Evolutionary conservation across 768 basidiomycete genomes (phyloP).

Genomic region (Leccinum barrowsii): DNA sequence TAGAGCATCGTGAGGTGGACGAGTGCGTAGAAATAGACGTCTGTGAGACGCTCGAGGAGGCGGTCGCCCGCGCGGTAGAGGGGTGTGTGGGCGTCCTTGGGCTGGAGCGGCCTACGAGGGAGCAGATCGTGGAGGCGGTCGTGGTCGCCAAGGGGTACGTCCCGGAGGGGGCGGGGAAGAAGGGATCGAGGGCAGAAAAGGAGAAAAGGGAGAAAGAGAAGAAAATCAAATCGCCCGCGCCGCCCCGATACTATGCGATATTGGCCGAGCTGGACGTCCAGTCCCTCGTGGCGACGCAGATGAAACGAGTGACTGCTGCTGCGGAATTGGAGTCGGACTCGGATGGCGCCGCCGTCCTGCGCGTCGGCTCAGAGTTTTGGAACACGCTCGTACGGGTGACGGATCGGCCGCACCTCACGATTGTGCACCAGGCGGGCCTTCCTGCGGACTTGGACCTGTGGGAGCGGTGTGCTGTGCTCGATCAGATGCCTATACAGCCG

Average conservation of each 20-base stretch:
- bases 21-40: slow-evolving; percentile 64
- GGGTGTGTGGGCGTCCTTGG: slow-evolving; percentile 55
- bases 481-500: slow-evolving; percentile 36
- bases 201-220: slow-evolving; percentile 17
- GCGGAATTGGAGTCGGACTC: neutral
- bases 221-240: slow-evolving; percentile 19
- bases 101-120: slow-evolving; percentile 48
- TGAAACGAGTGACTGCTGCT: slow-evolving; percentile 30
- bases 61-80: slow-evolving; percentile 56
- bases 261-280: slow-evolving; percentile 68
- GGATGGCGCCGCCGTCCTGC: slow-evolving; percentile 24
- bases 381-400: slow-evolving; percentile 50
- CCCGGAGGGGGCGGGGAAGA: slow-evolving; percentile 24
- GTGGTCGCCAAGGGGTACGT: slow-evolving; percentile 40
- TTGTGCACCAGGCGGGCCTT: slow-evolving; percentile 67
- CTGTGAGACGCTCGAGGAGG: slow-evolving; percentile 49
- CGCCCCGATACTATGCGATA: slow-evolving; percentile 74
- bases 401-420: slow-evolving; percentile 75
- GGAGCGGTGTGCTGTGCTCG: slow-evolving; percentile 30
- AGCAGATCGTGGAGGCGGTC: slow-evolving; percentile 48
- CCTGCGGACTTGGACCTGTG: slow-evolving; percentile 39
- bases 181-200: neutral
- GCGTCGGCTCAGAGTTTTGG: slow-evolving; percentile 45
- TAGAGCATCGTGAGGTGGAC: slow-evolving; percentile 63
- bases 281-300: slow-evolving; percentile 40